Base-by-base conservation (phyloP, 192 early-diverging fungal genomes). In the Umbelopsis ramanniana region DNA sequence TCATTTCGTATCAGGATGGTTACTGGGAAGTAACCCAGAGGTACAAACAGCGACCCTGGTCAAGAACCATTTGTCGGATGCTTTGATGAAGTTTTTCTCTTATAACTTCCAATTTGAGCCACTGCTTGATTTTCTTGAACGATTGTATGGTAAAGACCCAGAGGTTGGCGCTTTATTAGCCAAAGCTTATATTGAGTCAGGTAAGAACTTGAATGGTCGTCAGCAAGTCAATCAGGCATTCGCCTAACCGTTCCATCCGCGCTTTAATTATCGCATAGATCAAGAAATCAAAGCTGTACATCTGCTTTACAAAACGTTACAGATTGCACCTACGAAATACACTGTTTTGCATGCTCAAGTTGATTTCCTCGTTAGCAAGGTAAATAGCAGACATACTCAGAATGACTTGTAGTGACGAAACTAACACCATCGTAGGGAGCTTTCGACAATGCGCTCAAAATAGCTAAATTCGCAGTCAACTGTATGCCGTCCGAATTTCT, bases 401-500 rank as follows among this genome's bases (percentile, higher is more conserved):
- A 1, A 14, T 38, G 26, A 19, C 12, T 14, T 29, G 26, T 63
- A 15, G 46, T 47, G 6, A 38, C 21, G 26, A 12, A 52, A 46
- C 26, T 38, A 26, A 21, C 17, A 45, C 46, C 24, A 2, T 19
- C 83, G 81, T 83, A 89, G 81, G 83, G 86, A 22, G 79, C 84
- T 55, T 76, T 83, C 46, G 90, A 95, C 37, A 88, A 90, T 69
- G 95, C 97, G 0, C 80, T 96, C 43, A 90, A 90, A 66, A 78
- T 99, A 12, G 95, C 96, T 23, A 95, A 96, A 72, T 89, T 94
- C 76, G 96, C 95, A n/a, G 97, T 98, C 47, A 94, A 95, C 71
- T 92, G 86, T 69, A 95, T 96, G 5, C 97, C 98, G 2, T 95
- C 94, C 22, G 98, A 99, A 81, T 99, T 93, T 74, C 79, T 88